Evolutionary conservation across 495 filamentous ascomycete genomes (phyloP), one percentile per base, ranked within the genome.

Genomic region (Talaromyces nanjingensis): DNA sequence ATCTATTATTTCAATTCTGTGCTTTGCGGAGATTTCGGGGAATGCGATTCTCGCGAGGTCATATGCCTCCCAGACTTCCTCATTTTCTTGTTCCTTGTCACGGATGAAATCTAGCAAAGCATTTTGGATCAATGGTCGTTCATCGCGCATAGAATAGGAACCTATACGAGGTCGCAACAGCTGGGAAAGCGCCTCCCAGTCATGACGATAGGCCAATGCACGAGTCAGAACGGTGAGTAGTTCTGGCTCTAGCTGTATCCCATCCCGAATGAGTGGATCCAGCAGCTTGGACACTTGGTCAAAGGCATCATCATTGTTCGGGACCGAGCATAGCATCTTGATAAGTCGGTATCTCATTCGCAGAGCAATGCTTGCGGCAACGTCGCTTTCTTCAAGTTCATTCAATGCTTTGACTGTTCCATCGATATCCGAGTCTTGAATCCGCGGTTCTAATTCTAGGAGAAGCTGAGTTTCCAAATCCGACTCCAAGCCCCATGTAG

Each of bases 1-100:
- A 18, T 85, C 79, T 92, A 98, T 97, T 52, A 97, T 79, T 18
- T 81, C 73, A 4, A 86, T 86, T 22, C 93, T 87, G 49, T 82
- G 77, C 14, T 74, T 73, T 1, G 83, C 77, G 1, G 80, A 74
- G 0, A 84, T 85, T 71, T 97, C 93, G 9, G 89, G 84, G 78
- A 97, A 97, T 66, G 89, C 84, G 31, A 88, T 77, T 31, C 86
- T 85, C 27, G 94, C 71, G 14, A 97, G 81, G 31, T 84, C 81
- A 75, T 98, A 98, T 11, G 85, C 84, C 63, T 92, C 89, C 94
- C 93, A 98, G 3, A 83, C 79, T 20, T 79, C 81, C 4, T 85
- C 81, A 4, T 80, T 86, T 62, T 81, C 85, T 66, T 85, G 87
- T 4, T 71, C 71, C 25, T 68, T 76, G 64, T 93, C 84, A 20